Conservation (phyloP, 441 rosid species). For the Populus hybrid region DNA sequence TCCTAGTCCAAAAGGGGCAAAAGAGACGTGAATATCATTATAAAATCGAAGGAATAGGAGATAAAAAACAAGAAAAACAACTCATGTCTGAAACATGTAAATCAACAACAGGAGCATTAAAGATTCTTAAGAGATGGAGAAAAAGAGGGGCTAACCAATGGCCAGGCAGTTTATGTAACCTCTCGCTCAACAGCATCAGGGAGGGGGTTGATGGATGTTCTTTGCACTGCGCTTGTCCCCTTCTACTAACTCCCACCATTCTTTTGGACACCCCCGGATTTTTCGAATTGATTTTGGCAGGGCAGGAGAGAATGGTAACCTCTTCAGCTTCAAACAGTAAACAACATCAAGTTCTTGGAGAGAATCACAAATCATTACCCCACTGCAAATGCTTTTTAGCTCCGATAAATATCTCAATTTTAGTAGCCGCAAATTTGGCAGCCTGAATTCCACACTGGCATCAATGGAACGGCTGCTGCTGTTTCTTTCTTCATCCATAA, state of each 20-base stretch:
- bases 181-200: too few species aligned
- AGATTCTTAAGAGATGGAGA: neutral
- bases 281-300: neutral
- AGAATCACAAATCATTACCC: neutral
- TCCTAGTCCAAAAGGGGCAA: neutral
- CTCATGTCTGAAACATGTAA: neutral
- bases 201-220: neutral
- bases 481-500: too few species aligned
- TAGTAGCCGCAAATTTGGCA: neutral
- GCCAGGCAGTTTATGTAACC: neutral
- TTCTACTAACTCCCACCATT: conserved; percentile 10
- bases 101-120: neutral
- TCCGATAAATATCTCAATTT: neutral
- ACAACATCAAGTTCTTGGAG: neutral
- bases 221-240: neutral
- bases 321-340: neutral
- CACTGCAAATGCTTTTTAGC: neutral
- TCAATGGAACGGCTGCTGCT: neutral
- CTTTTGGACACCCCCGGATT: neutral
- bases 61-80: neutral
- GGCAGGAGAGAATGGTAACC: neutral
- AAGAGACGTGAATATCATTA: neutral
- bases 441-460: neutral
- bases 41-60: neutral
- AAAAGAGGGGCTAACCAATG: neutral